Conservation (phyloP, 2,329 filamentous ascomycete genomes). For the Claviceps citrina region DNA sequence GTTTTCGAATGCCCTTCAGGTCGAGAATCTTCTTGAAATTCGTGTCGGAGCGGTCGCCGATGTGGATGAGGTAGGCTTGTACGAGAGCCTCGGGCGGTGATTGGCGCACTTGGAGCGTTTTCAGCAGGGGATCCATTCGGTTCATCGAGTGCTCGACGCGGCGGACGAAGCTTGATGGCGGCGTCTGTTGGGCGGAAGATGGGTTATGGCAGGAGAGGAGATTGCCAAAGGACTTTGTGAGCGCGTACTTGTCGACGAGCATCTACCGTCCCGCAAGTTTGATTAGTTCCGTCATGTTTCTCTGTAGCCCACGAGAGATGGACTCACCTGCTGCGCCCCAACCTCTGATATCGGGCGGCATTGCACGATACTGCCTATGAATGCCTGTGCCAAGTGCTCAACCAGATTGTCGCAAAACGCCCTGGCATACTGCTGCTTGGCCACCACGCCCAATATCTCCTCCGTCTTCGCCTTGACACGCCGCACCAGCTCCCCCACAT, state of each 20-base stretch:
- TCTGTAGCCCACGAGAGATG: not conserved
- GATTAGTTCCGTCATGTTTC: not conserved
- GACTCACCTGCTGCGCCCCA: constrained; percentile 75
- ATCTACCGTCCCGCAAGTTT: constrained; percentile 40
- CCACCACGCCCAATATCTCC: constrained; percentile 61
- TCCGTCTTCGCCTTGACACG: constrained; percentile 55
- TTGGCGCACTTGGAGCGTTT: constrained; percentile 86
- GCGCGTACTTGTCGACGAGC: constrained; percentile 84
- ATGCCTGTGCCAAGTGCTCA: constrained; percentile 65
- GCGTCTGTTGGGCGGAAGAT: constrained; percentile 23
- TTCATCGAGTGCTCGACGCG: constrained; percentile 72
- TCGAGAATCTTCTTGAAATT: constrained; percentile 97
- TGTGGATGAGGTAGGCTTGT: constrained; percentile 94
- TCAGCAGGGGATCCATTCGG: constrained; percentile 81
- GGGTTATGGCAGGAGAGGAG: constrained; percentile 50
- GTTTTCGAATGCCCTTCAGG: constrained; percentile 77
- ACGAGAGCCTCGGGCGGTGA: constrained; percentile 86
- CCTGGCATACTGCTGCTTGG: constrained; percentile 84
- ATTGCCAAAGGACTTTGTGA: constrained; percentile 64
- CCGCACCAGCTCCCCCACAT: constrained; percentile 67
- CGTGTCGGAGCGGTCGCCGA: constrained; percentile 78
- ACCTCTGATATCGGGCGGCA: constrained; percentile 86
- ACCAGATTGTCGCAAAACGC: constrained; percentile 95
- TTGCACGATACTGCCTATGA: constrained; percentile 70
- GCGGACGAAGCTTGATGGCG: constrained; percentile 56